These are phyloP conservation scores for Termitomyces sp. DNA, from an alignment of 768 basidiomycete species.

Conservation along the genomic window DNA sequence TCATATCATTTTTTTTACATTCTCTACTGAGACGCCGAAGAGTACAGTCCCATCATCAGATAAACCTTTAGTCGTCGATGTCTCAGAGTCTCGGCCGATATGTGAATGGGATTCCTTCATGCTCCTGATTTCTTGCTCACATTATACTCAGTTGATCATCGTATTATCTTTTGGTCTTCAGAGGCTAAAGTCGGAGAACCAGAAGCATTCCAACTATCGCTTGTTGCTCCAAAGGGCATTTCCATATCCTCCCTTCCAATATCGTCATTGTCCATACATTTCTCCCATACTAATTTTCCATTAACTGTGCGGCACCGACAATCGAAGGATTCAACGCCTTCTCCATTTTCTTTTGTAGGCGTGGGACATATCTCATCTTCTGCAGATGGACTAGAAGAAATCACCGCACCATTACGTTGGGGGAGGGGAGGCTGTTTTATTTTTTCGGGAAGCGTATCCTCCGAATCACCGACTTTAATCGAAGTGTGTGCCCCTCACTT, in stretches of 20 bases:
- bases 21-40: constrained; percentile 29
- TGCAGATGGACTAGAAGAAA: constrained; percentile 16
- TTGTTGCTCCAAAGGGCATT: constrained; percentile 49
- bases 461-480: constrained; percentile 44
- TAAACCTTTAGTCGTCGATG: constrained; percentile 55
- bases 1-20: not conserved
- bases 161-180: constrained; percentile 67
- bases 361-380: constrained; percentile 36
- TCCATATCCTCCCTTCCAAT: constrained; percentile 60
- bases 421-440: constrained; percentile 46
- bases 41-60: constrained; percentile 68
- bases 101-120: constrained; percentile 38
- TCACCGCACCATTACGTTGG: constrained; percentile 56
- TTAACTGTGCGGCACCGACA: constrained; percentile 46
- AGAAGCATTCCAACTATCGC: constrained; percentile 70
- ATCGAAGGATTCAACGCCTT: constrained; percentile 11
- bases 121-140: constrained; percentile 4
- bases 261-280: constrained; percentile 52
- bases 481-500: constrained; percentile 39
- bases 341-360: constrained; percentile 38
- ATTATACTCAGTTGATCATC: constrained; percentile 51
- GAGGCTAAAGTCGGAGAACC: constrained; percentile 57
- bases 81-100: constrained; percentile 59
- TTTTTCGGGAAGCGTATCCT: constrained; percentile 56
- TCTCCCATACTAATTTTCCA: constrained; percentile 45